Evolutionary conservation across 2,329 filamentous ascomycete species (phyloP), one percentile per base, ranked within the genome.

Genomic region (Paraphaeosphaeria minitans): DNA sequence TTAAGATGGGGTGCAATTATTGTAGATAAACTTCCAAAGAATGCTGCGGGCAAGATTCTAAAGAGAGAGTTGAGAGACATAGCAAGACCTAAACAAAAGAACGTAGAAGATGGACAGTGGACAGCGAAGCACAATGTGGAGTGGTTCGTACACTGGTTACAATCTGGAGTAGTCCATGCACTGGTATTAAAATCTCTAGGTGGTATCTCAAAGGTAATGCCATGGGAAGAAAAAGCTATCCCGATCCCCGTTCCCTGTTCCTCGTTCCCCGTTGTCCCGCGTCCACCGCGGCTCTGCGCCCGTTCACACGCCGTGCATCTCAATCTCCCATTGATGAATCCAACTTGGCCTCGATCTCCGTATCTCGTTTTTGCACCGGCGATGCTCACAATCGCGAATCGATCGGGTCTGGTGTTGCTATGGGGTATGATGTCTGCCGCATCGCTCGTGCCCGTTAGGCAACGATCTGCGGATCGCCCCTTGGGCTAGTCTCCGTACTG

Each of bases 141-240:
- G n/a, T 16, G 33, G 41, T 41, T 8, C 8, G 33, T 33, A 31
- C 1, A 2, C 31, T 21, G 5, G 13, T 27, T 24, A 29, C 27
- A n/a, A 6, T 22, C 21, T 27, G 24, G 6, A 27, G 3, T 27
- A 27, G 24, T 27, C 24, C 24, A 37, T 21, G 12, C 16, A 49
- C 2, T 50, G 12, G 27, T 33, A 53, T 57, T 57, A 53, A 57
- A 57, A 27, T n/a, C 24, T 21, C 3, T 53, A 57, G n/a, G 45
- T 42, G 56, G 56, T 58, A 58, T 58, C 37, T 31, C 16, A 48
- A 54, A 57, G 42, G n/a, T 13, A 29, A 41, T 41, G 21, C 16
- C 31, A 16, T 29, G 53, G 47, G 9, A 41, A 57, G 47, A 16
- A 41, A 47, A 22, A 46, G 19, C n/a, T 14, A 42, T 21, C 16